Evolutionary conservation across 768 basidiomycete genomes (phyloP).

Genomic region (Boletus insuetus): DNA sequence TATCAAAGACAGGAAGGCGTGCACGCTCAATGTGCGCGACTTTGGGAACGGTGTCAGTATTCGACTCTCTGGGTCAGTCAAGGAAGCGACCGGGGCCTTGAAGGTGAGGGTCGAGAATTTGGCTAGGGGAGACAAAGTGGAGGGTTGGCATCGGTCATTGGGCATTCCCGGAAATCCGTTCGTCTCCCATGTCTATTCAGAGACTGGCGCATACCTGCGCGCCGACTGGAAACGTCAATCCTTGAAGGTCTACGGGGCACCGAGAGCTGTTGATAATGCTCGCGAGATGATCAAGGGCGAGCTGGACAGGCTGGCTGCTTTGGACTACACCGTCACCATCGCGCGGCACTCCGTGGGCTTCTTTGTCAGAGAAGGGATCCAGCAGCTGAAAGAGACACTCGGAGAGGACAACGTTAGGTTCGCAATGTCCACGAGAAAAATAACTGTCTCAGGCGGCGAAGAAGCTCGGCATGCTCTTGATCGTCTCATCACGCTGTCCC

Average conservation of each 20-base stretch:
- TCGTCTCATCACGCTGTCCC: conserved; percentile 43
- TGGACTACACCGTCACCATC: conserved; percentile 41
- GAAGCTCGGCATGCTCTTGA: conserved; percentile 48
- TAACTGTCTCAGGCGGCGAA: conserved; percentile 56
- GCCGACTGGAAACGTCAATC: conserved; percentile 44
- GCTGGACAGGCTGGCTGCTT: conserved; percentile 43
- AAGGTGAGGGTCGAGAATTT: conserved; percentile 61
- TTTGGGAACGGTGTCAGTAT: conserved; percentile 34
- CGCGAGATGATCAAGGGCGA: conserved; percentile 45
- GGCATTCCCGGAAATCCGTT: conserved; percentile 29
- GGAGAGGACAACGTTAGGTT: conserved; percentile 54
- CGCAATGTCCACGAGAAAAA: conserved; percentile 37
- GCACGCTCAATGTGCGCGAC: conserved; percentile 32
- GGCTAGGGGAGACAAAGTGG: conserved; percentile 47
- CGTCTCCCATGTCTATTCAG: conserved; percentile 31
- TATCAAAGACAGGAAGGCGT: conserved; percentile 37
- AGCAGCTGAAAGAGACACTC: conserved; percentile 48
- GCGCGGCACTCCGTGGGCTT: conserved; percentile 42
- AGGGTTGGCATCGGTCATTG: conserved; percentile 51
- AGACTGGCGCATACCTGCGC: conserved; percentile 43
- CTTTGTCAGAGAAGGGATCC: conserved; percentile 50
- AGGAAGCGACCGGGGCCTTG: conserved; percentile 51
- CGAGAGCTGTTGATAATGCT: conserved; percentile 39
- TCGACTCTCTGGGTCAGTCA: conserved; percentile 48
- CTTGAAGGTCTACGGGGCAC: conserved; percentile 47